Base-by-base conservation (phyloP, 106 monocot genomes). In the Acanthochlamys bracteata region DNA sequence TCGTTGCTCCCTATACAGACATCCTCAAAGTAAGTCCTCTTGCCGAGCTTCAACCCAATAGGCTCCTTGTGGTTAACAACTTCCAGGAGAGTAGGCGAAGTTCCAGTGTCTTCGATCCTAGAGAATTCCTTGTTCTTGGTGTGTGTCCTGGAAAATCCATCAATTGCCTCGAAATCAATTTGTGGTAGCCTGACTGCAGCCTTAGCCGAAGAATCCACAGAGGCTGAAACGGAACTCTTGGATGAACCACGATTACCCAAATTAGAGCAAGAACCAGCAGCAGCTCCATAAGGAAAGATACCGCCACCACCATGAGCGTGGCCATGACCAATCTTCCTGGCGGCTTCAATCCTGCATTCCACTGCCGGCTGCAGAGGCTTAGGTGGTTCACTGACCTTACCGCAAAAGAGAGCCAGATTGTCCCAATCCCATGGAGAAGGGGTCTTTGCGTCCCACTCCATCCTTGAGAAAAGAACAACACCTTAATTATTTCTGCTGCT, bases 21-120 rank as follows among this genome's bases (percentile, higher is more conserved):
- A 73, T 83, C 83, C 47, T 90, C 76, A 67, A 90, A 90, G 59
- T 90, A 90, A 20, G 90, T 90, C 53, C 84, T 73, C 65, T 90
- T 90, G 15, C 90, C 90, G 52, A 90, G 82, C 60, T 78, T 83
- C 42, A 86, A 72, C 7, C 90, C 83, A 23, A 85, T 76, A 0
- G 79, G 82, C 47, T 86, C 86, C 19, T 42, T 72, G 54, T 47
- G 59, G 42, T 60, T 60, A 33, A 39, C 51, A 0, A 45, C 4
- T 21, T 59, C 25, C 17, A 54, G 42, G 1, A 66, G 23, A 12
- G 9, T 70, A 9, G 72, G 62, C 20, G 72, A 68, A 51, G 66
- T 61, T 41, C 68, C 69, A 0, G 69, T 56, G 15, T 81, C 81
- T 20, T 76, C 72, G 15, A 54, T 45, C 73, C 45, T 49, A 10